phyloP scores from a whole-genome alignment of 371 early-diverging fungal species.

The Lichtheimia ramosa region DNA sequence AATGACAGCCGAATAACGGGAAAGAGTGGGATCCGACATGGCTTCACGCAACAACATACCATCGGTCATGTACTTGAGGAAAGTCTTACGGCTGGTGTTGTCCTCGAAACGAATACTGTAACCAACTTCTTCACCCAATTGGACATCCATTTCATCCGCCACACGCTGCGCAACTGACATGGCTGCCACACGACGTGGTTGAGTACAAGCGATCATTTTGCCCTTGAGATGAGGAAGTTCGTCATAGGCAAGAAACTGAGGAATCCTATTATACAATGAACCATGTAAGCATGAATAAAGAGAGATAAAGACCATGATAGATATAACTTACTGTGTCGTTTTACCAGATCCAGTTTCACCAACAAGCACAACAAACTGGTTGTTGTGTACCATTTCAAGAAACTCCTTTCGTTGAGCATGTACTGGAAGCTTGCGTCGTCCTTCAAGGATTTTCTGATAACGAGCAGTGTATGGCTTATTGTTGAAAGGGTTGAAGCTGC shows the following conservation, averaged over 20 bases:
- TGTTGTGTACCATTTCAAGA: slow-evolving; percentile 78
- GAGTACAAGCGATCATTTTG: slow-evolving; percentile 95
- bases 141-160: slow-evolving; percentile 90
- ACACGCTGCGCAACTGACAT: slow-evolving; percentile 98
- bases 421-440: slow-evolving; percentile 86
- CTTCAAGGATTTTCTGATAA: slow-evolving; percentile 82
- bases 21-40: slow-evolving; percentile 89
- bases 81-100: slow-evolving; percentile 77
- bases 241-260: slow-evolving; percentile 93
- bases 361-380: slow-evolving; percentile 88
- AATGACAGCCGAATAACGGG: slow-evolving; percentile 88
- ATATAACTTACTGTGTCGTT: slow-evolving; percentile 89
- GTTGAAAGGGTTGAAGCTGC: slow-evolving; percentile 78
- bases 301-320: too few species aligned
- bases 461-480: slow-evolving; percentile 73
- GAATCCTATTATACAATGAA: slow-evolving; percentile 61
- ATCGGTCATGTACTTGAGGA: slow-evolving; percentile 97
- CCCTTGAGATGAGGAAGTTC: slow-evolving; percentile 88
- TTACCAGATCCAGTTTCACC: slow-evolving; percentile 92
- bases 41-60: slow-evolving; percentile 98
- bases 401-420: slow-evolving; percentile 87
- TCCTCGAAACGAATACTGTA: slow-evolving; percentile 98
- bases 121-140: slow-evolving; percentile 90
- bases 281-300: too few species aligned
- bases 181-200: slow-evolving; percentile 98